Evolutionary conservation across 2,329 filamentous ascomycete genomes (phyloP), one percentile per base, ranked within the genome.

Genomic region (Trichoderma lentiforme): DNA sequence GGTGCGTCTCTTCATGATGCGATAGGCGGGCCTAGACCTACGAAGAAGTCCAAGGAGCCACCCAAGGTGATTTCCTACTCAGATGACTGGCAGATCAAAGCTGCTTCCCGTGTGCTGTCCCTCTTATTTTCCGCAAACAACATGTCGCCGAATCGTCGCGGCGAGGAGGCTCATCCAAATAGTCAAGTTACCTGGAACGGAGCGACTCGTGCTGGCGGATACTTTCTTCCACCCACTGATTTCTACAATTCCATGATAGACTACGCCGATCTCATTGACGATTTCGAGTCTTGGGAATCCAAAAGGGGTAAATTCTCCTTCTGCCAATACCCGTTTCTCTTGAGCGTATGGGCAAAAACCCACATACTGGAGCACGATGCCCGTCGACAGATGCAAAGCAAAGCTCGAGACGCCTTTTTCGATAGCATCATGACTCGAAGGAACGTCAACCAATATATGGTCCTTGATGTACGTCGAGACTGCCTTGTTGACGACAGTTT

Each of bases 321-420:
- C 78, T 97, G 94, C 79, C 93, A 97, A 79, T 97, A 97, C 77
- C 94, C 95, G 0, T 97, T 97, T 77, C 91, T 97, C 75, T 85
- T 98, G 53, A 97, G 94, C 73, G 94, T 98, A 74, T 95, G 93
- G 85, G 92, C 94, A 32, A 98, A 98, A 81, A 97, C 96, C 72
- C 92, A 92, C 74, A 95, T 97, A 61, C 85, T 97, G 76, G 94
- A 97, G 78, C 89, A 97, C 77, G 95, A 98, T 80, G 93, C 94
- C 8, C 89, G 91, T 74, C 89, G 94, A 8, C 94, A 97, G 80
- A 97, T 97, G 94, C 91, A 94, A 77, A 90, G 89, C 74, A 95
- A 94, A 80, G 94, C 94, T 11, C 88, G 94, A 64, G 93, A 97
- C 78, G 94, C 94, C 3, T 97, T 97, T 80, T 97, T 97, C 78